Base-by-base conservation (phyloP, 352 stramenopile species). In the Globisporangium radiosum region DNA sequence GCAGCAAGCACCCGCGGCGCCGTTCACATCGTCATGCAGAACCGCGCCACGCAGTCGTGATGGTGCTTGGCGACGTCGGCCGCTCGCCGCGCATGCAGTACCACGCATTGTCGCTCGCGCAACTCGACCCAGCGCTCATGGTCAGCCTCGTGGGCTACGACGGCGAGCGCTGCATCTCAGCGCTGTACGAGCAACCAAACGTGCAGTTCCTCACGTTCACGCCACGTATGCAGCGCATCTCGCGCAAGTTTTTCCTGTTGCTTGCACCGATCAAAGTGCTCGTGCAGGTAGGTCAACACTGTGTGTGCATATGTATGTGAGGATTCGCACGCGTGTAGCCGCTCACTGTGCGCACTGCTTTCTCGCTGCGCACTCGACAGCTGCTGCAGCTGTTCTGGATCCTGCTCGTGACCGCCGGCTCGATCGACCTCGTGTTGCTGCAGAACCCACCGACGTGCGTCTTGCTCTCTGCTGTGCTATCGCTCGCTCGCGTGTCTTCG, bases 1-100 rank as follows among this genome's bases (percentile, higher is more conserved):
- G 6, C 33, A 25, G 6, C 37, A 40, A 33, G 42, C 55, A 55
- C 54, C 9, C 25, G 52, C 44, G 57, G 13, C 44, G 57, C 47
- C 51, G 57, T 5, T 17, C n/a, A 5, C 13, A 8, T 7, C 54
- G 25, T 4, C 54, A 47, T 6, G 19, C 38, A 13, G 25, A 47
- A 13, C 40, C 54, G 44, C 80, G 77, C 45, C 87, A 96, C 59
- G 83, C 81, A n/a, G 74, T 96, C 9, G 90, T 98, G 48, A 76
- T 98, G 71, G 94, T 98, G 42, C 75, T 98, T 17, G 94, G 94
- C 17, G 94, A 98, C 67, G 76, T 99, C 1, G 97, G 97, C 6
- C 85, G 97, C 65, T 99, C 92, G 61, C 97, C 97, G 52, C 89
- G 97, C 17, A 99, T 99, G 97, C 97, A 99, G 74, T 99, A 99